Evolutionary conservation across 257 asterid genomes (phyloP).

Genomic region (Przewalskia tangutica): DNA sequence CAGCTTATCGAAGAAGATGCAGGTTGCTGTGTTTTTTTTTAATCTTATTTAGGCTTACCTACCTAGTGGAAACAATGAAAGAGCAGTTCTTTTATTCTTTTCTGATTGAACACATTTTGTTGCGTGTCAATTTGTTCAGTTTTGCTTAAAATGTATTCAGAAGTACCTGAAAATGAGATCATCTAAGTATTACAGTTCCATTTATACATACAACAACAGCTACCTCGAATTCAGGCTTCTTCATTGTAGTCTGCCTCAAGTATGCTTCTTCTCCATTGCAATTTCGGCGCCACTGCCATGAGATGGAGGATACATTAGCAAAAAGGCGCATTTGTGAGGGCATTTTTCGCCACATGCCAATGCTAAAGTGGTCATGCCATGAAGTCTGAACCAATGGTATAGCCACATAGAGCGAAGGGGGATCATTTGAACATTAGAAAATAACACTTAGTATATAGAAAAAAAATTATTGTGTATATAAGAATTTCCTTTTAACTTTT

Average conservation of each 20-base stretch:
- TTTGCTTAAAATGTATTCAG: background rate
- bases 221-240: background rate
- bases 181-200: background rate
- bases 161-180: background rate
- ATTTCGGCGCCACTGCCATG: conserved; percentile 20
- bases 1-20: no score
- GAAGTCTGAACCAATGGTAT: background rate
- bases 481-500: background rate
- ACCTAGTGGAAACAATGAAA: background rate
- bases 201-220: background rate
- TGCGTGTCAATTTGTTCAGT: background rate
- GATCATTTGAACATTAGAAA: background rate
- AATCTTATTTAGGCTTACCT: no score
- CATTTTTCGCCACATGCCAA: background rate
- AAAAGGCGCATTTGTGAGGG: background rate
- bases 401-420: background rate
- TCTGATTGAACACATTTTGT: background rate
- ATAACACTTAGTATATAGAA: background rate
- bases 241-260: conserved; percentile 4
- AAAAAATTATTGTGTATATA: background rate
- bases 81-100: background rate
- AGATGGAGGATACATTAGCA: background rate
- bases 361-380: background rate
- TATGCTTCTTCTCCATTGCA: conserved; percentile 34
- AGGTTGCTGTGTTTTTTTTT: no score